phyloP scores from a whole-genome alignment of 139 green algal species.

The Choricystis sp. region DNA sequence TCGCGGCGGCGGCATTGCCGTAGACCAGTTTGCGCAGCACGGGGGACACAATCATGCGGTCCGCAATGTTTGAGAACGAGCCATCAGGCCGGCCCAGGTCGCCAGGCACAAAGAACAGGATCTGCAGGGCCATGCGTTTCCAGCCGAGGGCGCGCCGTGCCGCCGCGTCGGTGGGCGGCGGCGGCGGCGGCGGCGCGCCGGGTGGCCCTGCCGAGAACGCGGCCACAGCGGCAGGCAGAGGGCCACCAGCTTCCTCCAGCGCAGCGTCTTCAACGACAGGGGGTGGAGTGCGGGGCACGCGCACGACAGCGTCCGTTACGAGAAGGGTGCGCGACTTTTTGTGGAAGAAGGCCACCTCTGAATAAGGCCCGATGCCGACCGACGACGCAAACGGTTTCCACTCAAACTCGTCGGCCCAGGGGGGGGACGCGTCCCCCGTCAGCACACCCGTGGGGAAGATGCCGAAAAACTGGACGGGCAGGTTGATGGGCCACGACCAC shows the following conservation, averaged over 20 bases:
- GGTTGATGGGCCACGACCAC: constrained; percentile 70
- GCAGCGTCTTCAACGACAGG: background rate
- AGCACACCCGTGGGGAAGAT: constrained; percentile 55
- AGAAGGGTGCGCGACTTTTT: constrained; percentile 51
- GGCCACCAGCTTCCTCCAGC: constrained; percentile 3
- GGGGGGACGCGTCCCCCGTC: constrained; percentile 8
- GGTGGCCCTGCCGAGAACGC: background rate
- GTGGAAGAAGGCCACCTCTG: constrained; percentile 73
- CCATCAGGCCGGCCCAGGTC: constrained; percentile 52
- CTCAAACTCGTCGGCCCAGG: constrained; percentile 67
- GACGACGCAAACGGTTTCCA: constrained; percentile 35
- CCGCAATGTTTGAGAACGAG: constrained; percentile 48
- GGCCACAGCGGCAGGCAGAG: background rate
- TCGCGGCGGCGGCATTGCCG: constrained; percentile 29
- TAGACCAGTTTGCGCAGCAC: constrained; percentile 84
- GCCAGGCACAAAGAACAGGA: constrained; percentile 72
- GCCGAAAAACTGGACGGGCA: constrained; percentile 56
- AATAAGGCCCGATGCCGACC: constrained; percentile 24
- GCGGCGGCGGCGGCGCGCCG: background rate
- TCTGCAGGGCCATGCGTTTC: constrained; percentile 76
- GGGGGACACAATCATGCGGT: constrained; percentile 65
- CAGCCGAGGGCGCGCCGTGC: constrained; percentile 43
- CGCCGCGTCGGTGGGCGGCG: background rate
- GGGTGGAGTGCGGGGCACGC: constrained; percentile 30
- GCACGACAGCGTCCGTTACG: constrained; percentile 73